Conservation (phyloP, 345 rosid species). For the Eucalyptus pauciflora region DNA sequence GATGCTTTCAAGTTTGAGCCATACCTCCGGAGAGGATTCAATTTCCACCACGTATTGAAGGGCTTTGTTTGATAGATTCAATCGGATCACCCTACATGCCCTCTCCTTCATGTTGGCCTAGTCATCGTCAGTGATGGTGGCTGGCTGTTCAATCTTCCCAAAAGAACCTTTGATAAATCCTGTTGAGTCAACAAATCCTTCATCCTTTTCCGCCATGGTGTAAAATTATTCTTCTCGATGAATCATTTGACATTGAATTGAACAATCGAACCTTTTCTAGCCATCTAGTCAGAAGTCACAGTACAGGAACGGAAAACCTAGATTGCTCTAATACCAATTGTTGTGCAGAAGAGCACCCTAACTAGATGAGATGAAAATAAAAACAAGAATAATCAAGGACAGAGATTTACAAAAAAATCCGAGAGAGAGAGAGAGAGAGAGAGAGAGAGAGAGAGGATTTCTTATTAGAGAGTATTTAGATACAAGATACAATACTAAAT, state of each 20-base stretch:
- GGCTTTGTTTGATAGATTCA: background rate
- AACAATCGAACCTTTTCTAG: accelerated
- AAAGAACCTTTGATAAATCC: background rate
- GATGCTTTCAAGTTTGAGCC: background rate
- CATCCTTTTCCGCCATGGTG: accelerated
- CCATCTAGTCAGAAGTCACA: background rate
- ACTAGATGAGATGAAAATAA: background rate
- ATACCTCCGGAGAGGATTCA: background rate
- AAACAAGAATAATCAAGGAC: background rate
- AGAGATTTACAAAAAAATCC: background rate
- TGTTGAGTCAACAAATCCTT: background rate
- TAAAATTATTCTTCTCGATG: background rate
- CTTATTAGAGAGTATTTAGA: background rate
- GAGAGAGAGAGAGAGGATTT: background rate
- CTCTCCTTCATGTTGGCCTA: background rate
- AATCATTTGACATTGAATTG: background rate
- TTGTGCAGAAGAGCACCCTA: background rate
- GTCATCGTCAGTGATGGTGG: background rate
- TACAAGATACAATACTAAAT: background rate
- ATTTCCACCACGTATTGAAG: background rate
- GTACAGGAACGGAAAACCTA: accelerated
- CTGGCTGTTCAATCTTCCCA: background rate
- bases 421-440: no score
- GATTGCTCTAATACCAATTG: background rate
- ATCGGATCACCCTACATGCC: background rate